Base-by-base conservation (phyloP, 208 protist genomes). In the Leishmania arabica region DNA sequence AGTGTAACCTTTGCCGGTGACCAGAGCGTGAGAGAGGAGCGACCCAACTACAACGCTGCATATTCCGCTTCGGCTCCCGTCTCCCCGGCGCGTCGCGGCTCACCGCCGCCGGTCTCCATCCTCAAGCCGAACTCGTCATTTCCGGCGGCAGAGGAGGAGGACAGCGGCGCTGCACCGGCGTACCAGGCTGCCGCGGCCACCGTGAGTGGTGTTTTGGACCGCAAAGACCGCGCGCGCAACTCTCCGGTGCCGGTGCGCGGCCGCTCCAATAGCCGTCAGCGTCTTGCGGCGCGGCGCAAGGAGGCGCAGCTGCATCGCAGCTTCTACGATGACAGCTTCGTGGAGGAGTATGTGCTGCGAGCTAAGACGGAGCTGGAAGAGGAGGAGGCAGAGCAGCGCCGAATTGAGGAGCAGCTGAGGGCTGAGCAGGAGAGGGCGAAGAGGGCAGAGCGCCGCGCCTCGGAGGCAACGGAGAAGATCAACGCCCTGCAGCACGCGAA, bases 271-370 rank as follows among this genome's bases (percentile, higher is more conserved):
- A 97, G 94, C 79, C 91, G 92, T 31, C 94, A 96, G 91, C 92
- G 94, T 8, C 87, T 95, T 15, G 89, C 85, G 21, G 88, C 86
- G 13, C 92, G 92, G 49, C 86, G 92, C 31, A 83, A 88, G 56
- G 89, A 97, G 85, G 94, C 94, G 21, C 88, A 96, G 84, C 84
- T 95, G 73, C 88, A 95, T 66, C 89, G 93, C 79, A 92, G 91
- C 78, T 97, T 97, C 77, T 97, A 96, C 88, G 94, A 97, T 79
- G 94, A 97, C 81, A 96, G 92, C 84, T 90, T 97, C 71, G 92
- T 97, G 17, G 94, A 97, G 85, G 91, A 96, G 84, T 97, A 92
- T 77, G 91, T 97, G 73, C 88, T 92, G 31, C 86, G 80, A 42
- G 84, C 84, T 27, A 82, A 90, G 76, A 80, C 81, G 49, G 79